A percentile compares a stretch with the other conserved stretches of the same genome.
These are phyloP conservation scores for Colletotrichum spaethianum DNA, from an alignment of 2,329 filamentous ascomycete genomes.

Conservation along the genomic window DNA sequence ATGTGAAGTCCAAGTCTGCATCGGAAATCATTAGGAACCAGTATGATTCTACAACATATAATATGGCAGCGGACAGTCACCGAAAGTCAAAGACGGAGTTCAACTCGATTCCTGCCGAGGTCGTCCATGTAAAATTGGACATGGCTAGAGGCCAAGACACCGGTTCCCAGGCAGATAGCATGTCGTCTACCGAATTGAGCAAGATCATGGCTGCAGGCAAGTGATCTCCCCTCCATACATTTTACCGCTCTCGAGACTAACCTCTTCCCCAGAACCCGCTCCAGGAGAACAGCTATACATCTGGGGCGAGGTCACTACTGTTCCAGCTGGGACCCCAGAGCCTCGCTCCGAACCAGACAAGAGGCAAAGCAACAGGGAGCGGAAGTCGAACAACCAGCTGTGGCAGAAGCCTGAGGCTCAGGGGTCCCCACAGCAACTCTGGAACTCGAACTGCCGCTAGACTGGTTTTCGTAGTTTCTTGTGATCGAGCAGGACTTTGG, in stretches of 20 bases:
- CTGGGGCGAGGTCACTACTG: neutral
- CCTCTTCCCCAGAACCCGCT: neutral
- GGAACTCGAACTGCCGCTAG: neutral
- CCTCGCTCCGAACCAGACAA: constrained; percentile 42
- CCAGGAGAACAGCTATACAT: neutral
- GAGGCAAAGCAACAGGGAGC: constrained; percentile 51
- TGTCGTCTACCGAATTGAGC: constrained; percentile 23
- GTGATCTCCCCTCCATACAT: neutral
- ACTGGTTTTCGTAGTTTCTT: neutral
- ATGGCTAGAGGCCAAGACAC: neutral
- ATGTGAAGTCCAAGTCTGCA: neutral
- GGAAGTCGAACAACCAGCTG: constrained; percentile 39
- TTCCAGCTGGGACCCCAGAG: neutral
- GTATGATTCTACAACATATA: no score
- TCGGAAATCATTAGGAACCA: neutral
- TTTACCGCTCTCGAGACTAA: neutral
- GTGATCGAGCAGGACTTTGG: neutral
- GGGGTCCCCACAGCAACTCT: constrained; percentile 5
- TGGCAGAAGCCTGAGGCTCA: constrained; percentile 30
- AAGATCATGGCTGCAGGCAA: neutral
- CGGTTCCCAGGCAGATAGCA: neutral
- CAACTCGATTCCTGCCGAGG: neutral
- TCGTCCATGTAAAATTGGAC: neutral
- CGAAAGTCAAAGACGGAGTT: constrained; percentile 33
- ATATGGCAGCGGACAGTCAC: neutral